Evolutionary conservation across 2,329 filamentous ascomycete species (phyloP), one percentile per base, ranked within the genome.

Genomic region (Beauveria varroae): DNA sequence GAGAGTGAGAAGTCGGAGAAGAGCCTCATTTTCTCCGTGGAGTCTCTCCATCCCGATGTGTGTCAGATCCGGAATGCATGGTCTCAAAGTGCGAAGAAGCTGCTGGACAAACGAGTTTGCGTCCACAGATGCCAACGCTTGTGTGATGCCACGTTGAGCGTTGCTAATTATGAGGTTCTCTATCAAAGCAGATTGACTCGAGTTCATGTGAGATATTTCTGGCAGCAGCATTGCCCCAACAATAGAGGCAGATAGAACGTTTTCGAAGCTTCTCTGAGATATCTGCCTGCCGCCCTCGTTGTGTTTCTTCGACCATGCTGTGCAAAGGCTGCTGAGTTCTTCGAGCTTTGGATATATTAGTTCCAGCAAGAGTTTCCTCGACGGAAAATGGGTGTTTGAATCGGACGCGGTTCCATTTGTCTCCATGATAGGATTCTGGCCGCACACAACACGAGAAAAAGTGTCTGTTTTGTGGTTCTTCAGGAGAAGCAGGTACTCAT

Each of bases 401-500:
- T 77, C 73, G 5, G 72, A 67, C 18, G 67, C 46, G 3, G 67
- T 67, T 26, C 65, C 57, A 22, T 64, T 52, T 16, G 63, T 62
- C 40, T 62, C 64, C 3, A 26, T 46, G 2, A 49, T 61, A 5
- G 63, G 61, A 20, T 50, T 46, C 3, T 59, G 62, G 30, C 57
- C 57, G 16, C 63, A 56, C 12, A 47, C 46, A 40, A 41, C 37
- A 4, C 47, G 43, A 16, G 37, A 40, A 5, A 53, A 22, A 1
- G 43, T 47, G 6, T 53, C 37, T 18, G 50, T 28, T 16, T 67
- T 54, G 24, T 66, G 71, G 1, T 79, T 75, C 14, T 79, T 75
- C 12, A 86, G 72, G 1, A 86, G 75, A 2, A 87, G 73, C 5
- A 86, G 74, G 64, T 87, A 88, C 51, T 78, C 74, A 43, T 81